Evolutionary conservation across 257 asterid species (phyloP).

Genomic region (Cruciata laevipes): DNA sequence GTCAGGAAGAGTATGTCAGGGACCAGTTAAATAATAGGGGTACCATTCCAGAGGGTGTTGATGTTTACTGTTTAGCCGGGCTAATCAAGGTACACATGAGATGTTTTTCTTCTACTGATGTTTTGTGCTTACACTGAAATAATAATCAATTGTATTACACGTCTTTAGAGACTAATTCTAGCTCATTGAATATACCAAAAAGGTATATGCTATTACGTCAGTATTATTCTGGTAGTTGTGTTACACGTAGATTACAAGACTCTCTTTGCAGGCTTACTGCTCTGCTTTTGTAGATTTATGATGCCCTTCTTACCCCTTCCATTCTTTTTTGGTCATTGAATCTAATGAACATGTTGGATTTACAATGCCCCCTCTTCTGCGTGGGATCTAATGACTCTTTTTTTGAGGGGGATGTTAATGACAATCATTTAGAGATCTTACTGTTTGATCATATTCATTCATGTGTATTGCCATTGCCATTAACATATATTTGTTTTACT

Average conservation of each 20-base stretch:
- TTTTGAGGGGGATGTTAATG: too few species aligned
- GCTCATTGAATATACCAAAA: neutral
- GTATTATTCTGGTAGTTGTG: neutral
- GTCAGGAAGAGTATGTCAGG: conserved; percentile 97
- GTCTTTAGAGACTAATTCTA: neutral
- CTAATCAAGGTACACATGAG: conserved; percentile 61
- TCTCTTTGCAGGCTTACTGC: neutral
- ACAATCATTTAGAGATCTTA: neutral
- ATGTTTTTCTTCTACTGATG: neutral
- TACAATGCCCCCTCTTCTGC: too few species aligned
- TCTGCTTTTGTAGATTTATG: neutral
- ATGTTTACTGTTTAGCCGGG: conserved; percentile 95
- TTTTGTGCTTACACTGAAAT: neutral
- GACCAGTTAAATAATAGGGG: conserved; percentile 84
- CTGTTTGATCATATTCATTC: neutral
- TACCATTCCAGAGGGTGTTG: conserved; percentile 75
- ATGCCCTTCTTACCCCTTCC: neutral
- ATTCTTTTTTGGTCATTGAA: neutral
- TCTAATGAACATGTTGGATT: neutral
- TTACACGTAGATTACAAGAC: neutral
- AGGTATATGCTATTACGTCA: neutral
- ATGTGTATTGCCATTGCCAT: neutral
- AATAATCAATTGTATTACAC: neutral
- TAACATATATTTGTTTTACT: neutral
- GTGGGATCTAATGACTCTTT: too few species aligned